phyloP scores from a whole-genome alignment of 1,284 basidiomycete genomes.

The Grifola frondosa region DNA sequence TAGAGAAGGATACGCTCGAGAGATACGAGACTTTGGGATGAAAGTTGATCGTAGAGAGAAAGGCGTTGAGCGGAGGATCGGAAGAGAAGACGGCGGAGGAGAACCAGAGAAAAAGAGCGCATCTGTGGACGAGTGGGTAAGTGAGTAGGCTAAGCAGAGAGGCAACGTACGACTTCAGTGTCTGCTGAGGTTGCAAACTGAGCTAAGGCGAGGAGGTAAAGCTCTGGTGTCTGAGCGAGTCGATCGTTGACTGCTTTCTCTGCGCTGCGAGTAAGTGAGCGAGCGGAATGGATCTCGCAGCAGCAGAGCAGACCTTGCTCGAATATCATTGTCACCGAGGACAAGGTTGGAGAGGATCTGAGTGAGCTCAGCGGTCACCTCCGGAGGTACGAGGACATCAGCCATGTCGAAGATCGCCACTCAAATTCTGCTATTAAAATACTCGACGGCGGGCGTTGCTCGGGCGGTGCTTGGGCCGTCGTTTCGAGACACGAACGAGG shows the following conservation, averaged over 20 bases:
- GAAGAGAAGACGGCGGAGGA: constrained; percentile 74
- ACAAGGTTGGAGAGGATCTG: constrained; percentile 82
- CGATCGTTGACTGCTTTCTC: constrained; percentile 78
- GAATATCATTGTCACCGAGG: constrained; percentile 75
- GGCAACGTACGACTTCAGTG: constrained; percentile 63
- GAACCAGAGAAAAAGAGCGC: constrained; percentile 78
- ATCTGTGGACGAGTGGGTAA: constrained; percentile 44
- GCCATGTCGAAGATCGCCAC: constrained; percentile 9
- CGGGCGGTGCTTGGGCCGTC: no score
- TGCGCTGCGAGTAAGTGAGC: constrained; percentile 45
- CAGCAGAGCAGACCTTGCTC: constrained; percentile 54
- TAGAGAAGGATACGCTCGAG: constrained; percentile 72
- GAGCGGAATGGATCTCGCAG: constrained; percentile 4
- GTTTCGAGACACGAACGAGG: no score
- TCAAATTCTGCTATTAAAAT: no score
- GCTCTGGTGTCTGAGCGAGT: constrained; percentile 70
- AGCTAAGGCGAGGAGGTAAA: constrained; percentile 71
- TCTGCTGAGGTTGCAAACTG: constrained; percentile 73
- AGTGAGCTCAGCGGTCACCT: constrained; percentile 70
- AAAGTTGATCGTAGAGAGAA: constrained; percentile 72
- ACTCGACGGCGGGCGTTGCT: no score
- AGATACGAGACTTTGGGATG: constrained; percentile 58
- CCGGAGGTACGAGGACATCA: constrained; percentile 51
- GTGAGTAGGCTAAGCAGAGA: background rate
- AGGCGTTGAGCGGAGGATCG: constrained; percentile 42